Base-by-base conservation (phyloP, 768 basidiomycete genomes). In the Pulveroboletus ravenelii region DNA sequence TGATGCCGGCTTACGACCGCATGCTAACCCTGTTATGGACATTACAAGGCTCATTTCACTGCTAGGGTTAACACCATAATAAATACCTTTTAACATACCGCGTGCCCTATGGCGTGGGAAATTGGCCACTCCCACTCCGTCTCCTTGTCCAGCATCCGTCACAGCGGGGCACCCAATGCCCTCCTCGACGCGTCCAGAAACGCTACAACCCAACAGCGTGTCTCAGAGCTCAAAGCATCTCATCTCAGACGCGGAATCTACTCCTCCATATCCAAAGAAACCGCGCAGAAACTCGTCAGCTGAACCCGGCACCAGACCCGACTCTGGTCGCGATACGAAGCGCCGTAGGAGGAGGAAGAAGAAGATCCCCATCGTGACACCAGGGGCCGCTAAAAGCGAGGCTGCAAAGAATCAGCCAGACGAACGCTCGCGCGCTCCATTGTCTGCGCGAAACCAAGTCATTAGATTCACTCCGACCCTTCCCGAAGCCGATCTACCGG, bases 331-430 rank as follows among this genome's bases (percentile, higher is more conserved):
- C 23, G 65, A 67, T 25, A 23, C 48, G 5, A 70, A 53, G 42
- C 66, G 61, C 32, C 54, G 66, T 7, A 68, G 36, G 50, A 68
- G 29, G 53, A 66, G 37, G 53, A 68, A 58, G 42, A 68, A 60
- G 56, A 68, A 68, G 50, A 46, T 52, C 0, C 58, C 67, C 0
- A 46, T 68, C 20, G 66, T 68, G 15, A 45, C 3, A 10, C 12
- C 23, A 20, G 51, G 43, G 1, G 8, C 47, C 7, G 0, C 35
- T 10, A 66, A 58, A 51, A 47, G 31, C 29, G 60, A 63, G 14
- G 12, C 12, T 5, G 7, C 49, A 23, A 52, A 45, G 17, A 46
- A 37, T 45, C 47, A 36, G 27, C 47, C 2, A 10, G 62, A 38
- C 18, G 55, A 54, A 40, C 55, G 31, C 23, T 41, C 54, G 15